These are phyloP conservation scores for Ascochyta fabae DNA, from an alignment of 2,329 filamentous ascomycete species.

Conservation along the genomic window DNA sequence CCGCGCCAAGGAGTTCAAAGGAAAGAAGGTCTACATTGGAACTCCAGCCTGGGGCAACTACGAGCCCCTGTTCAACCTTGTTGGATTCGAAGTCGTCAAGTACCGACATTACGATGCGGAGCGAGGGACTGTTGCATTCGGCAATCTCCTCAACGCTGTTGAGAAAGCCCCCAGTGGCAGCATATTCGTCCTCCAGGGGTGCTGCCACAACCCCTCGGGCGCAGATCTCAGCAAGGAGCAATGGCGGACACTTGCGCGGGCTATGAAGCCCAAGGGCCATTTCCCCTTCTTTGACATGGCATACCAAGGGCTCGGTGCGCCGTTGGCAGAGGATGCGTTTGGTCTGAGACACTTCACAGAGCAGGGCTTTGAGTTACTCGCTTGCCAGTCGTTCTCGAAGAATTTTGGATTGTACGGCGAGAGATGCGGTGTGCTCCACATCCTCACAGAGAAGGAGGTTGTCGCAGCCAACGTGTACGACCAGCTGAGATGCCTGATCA, in stretches of 20 bases:
- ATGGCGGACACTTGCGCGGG: slow-evolving; percentile 38
- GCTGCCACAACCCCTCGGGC: slow-evolving; percentile 50
- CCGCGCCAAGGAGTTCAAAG: slow-evolving; percentile 25
- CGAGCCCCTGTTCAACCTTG: slow-evolving; percentile 39
- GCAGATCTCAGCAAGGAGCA: slow-evolving; percentile 42
- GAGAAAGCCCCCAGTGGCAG: slow-evolving; percentile 35
- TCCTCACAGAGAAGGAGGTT: slow-evolving; percentile 22
- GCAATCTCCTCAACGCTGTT: slow-evolving; percentile 28
- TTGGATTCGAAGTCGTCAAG: slow-evolving; percentile 34
- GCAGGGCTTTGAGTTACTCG: slow-evolving; percentile 40
- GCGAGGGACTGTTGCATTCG: slow-evolving; percentile 36
- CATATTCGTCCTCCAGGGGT: slow-evolving; percentile 48
- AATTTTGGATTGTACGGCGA: slow-evolving; percentile 51
- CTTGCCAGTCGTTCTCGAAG: slow-evolving; percentile 51
- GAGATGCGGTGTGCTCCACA: slow-evolving; percentile 43
- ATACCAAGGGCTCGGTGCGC: slow-evolving; percentile 48
- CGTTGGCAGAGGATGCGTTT: slow-evolving; percentile 45
- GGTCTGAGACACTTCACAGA: slow-evolving; percentile 34
- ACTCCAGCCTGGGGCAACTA: slow-evolving; percentile 48
- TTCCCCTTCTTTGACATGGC: slow-evolving; percentile 43
- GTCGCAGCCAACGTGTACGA: slow-evolving; percentile 32
- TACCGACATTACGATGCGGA: slow-evolving; percentile 43
- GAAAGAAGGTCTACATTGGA: slow-evolving; percentile 39
- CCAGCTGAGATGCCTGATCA: slow-evolving; percentile 35
- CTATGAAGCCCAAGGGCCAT: slow-evolving; percentile 27